Base-by-base conservation (phyloP, 305 asterid genomes). In the Lippia alba region DNA sequence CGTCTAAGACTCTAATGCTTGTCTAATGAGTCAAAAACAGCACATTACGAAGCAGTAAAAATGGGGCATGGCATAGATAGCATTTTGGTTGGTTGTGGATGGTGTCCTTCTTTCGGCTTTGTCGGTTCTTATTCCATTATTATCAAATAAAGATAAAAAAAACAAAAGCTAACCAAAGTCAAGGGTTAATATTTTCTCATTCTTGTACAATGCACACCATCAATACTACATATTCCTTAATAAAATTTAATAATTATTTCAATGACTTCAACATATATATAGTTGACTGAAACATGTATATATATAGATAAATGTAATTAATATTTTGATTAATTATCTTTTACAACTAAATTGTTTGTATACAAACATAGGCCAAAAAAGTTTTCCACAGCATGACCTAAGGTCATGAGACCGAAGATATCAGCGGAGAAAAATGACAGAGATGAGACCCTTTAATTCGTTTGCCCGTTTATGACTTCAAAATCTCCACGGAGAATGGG, bases 361-460 rank as follows among this genome's bases (percentile, higher is more conserved):
- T 36, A 36, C 9, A 36, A 4, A 36, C 41, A 36, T 8, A 36
- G 9, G 41, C 41, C 61, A 46, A 11, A n/a, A 17, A 20, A 58
- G 40, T 17, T 67, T 74, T 57, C 65, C 69, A 74, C 73, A 41
- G 53, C 56, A 41, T 74, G 73, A 70, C 72, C 61, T 70, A 12
- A 68, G 70, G 10, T 19, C 39, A n/a, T 10, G 18, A 72, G 53
- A 18, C 44, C 60, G 70, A 59, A 66, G 30, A 55, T 20, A 17
- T 70, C 58, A 8, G 8, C 24, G 36, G 30, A 44, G 8, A 67
- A 65, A 66, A 60, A 15, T 32, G 56, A 41, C 12, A 65, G 7
- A 0, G 45, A 44, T 67, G 39, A 39, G 76, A 53, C 84, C 61
- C 56, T 72, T 48, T 7, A 39, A 39, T 39, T 24, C 19, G 8